These are phyloP conservation scores for Arthrobotrys iridis DNA, from an alignment of 2,329 filamentous ascomycete species.

Conservation along the genomic window DNA sequence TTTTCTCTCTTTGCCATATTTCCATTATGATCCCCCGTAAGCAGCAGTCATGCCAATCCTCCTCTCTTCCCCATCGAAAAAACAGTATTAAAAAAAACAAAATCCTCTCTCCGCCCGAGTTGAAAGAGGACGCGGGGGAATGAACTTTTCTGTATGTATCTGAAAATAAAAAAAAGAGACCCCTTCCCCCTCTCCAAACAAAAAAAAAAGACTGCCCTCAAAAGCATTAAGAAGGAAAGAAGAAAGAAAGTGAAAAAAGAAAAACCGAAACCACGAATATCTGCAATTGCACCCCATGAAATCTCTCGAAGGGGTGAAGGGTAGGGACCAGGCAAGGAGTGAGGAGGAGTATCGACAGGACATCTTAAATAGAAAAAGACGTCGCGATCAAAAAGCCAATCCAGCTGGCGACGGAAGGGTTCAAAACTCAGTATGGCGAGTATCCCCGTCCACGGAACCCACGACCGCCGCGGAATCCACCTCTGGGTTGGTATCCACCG, in stretches of 20 bases:
- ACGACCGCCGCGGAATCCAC: conserved; percentile 70
- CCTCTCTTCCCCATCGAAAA: conserved; percentile 1
- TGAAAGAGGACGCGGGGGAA: conserved; percentile 12
- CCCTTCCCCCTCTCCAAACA: conserved; percentile 3
- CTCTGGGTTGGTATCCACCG: conserved; percentile 52
- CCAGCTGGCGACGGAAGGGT: conserved; percentile 14
- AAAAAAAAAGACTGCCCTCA: no score
- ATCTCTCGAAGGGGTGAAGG: neutral
- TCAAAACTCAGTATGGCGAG: conserved; percentile 71
- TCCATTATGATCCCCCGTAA: conserved; percentile 33
- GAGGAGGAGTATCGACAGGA: neutral
- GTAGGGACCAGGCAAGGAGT: neutral
- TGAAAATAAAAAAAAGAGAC: conserved; percentile 8
- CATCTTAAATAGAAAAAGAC: neutral
- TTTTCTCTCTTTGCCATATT: conserved; percentile 43
- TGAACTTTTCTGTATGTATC: conserved; percentile 45
- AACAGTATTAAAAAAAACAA: conserved; percentile 37
- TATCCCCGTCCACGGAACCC: conserved; percentile 70
- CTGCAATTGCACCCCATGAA: neutral
- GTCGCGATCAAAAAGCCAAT: neutral
- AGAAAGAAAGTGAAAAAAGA: conserved; percentile 18
- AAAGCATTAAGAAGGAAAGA: no score
- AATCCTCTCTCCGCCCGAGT: conserved; percentile 23
- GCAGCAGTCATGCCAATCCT: neutral
- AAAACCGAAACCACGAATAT: conserved; percentile 8